phyloP scores from a whole-genome alignment of 495 filamentous ascomycete species.

The Beverwykella pulmonaria region DNA sequence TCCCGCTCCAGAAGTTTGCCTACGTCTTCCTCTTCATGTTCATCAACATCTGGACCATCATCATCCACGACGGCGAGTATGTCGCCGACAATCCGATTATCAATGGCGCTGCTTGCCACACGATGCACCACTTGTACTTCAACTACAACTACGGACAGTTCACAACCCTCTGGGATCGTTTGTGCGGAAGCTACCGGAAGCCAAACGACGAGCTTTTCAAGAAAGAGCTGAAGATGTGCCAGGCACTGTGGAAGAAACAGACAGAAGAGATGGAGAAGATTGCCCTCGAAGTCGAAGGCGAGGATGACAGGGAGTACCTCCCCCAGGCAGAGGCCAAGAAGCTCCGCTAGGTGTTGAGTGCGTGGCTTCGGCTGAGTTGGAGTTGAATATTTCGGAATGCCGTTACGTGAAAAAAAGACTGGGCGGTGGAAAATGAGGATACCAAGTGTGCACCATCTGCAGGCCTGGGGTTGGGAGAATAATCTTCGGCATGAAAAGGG shows the following conservation, averaged over 20 bases:
- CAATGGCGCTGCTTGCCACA: conserved; percentile 95
- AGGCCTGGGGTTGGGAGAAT: not conserved
- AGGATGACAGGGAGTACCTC: conserved; percentile 76
- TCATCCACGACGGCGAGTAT: conserved; percentile 98
- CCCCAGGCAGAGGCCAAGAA: conserved; percentile 42
- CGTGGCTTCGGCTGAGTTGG: not conserved
- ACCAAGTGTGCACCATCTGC: not conserved
- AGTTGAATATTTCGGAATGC: not conserved
- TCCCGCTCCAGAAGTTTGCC: conserved; percentile 88
- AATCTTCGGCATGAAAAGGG: not conserved
- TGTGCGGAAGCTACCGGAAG: conserved; percentile 85
- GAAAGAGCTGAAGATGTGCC: conserved; percentile 84
- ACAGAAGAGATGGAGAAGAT: conserved; percentile 83
- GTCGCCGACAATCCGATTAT: conserved; percentile 83
- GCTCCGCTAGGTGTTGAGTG: conserved; percentile 7
- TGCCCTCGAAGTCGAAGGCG: conserved; percentile 81
- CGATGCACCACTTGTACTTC: conserved; percentile 87
- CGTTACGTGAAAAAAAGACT: not conserved
- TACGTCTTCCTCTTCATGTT: conserved; percentile 86
- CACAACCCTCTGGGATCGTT: conserved; percentile 90
- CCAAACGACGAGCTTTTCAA: conserved; percentile 87
- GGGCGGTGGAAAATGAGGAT: not conserved
- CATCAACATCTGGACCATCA: conserved; percentile 96
- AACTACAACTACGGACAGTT: conserved; percentile 99
- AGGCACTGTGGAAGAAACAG: conserved; percentile 79